phyloP scores from a whole-genome alignment of 345 rosid species.

The Firmiana major region DNA sequence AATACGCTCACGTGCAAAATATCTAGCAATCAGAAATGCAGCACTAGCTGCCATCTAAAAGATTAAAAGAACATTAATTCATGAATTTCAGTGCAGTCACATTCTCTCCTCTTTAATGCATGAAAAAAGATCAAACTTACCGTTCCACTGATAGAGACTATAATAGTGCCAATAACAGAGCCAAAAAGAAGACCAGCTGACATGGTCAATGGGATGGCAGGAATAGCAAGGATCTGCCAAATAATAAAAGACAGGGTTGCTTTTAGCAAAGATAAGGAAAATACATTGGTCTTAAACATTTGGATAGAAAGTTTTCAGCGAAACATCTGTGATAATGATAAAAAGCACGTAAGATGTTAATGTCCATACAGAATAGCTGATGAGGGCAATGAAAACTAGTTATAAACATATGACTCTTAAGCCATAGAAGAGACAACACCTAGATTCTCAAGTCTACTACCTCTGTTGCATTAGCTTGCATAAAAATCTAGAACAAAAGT shows the following conservation, averaged over 20 bases:
- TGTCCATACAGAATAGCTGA: not conserved
- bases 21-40: constrained; percentile 94
- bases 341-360: not conserved
- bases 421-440: not conserved
- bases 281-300: not conserved
- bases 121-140: constrained; percentile 41
- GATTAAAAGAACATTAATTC: constrained; percentile 20
- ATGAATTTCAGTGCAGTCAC: constrained; percentile 9
- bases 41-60: constrained; percentile 85
- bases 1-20: constrained; percentile 92
- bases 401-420: not conserved
- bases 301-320: not conserved
- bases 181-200: constrained; percentile 99
- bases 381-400: not conserved
- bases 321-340: not conserved
- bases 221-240: constrained; percentile 82
- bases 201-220: constrained; percentile 95
- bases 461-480: not conserved
- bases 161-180: constrained; percentile 73
- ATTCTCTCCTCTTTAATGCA: not conserved
- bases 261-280: constrained; percentile 6
- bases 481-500: not conserved
- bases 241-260: constrained; percentile 14
- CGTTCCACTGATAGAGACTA: constrained; percentile 98
- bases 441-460: not conserved